Evolutionary conservation across 176 grass and related monocot species (phyloP).

Genomic region (Oryza meyeriana): DNA sequence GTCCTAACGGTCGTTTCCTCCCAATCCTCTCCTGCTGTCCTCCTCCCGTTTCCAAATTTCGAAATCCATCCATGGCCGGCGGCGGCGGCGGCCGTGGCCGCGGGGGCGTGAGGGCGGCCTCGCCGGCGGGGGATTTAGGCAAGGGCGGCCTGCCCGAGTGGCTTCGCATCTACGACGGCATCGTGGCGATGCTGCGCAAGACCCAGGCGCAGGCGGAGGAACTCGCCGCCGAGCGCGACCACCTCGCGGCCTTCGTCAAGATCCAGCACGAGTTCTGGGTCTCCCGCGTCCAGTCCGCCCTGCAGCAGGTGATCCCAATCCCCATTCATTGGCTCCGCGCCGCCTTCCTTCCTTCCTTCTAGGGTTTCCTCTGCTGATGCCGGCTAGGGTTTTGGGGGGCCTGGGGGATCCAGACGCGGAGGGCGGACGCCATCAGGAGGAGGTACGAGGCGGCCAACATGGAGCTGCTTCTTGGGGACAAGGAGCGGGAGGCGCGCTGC

Average conservation of each 20-base stretch:
- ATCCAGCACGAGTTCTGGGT: conserved; percentile 20
- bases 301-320: conserved; percentile 14
- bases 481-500: conserved; percentile 27
- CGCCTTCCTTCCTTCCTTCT: neutral
- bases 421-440: neutral
- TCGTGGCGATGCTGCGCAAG: conserved; percentile 38
- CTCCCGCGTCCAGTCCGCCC: neutral
- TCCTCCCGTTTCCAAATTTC: neutral
- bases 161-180: conserved; percentile 25
- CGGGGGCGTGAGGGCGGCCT: neutral
- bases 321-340: neutral
- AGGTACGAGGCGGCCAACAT: conserved; percentile 8
- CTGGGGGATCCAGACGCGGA: conserved; percentile 31
- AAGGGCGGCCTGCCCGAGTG: conserved; percentile 13
- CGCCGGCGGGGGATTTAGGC: neutral
- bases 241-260: conserved; percentile 36
- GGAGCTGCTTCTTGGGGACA: conserved; percentile 20
- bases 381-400: conserved; percentile 9
- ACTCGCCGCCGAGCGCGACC: conserved; percentile 24
- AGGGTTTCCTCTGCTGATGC: neutral
- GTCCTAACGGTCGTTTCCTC: neutral
- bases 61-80: conserved; percentile 38
- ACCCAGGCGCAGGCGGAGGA: conserved; percentile 27
- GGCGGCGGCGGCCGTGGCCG: neutral
- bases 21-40: neutral